These are phyloP conservation scores for Friedmanniomyces endolithicus DNA, from an alignment of 495 filamentous ascomycete species.

Conservation along the genomic window DNA sequence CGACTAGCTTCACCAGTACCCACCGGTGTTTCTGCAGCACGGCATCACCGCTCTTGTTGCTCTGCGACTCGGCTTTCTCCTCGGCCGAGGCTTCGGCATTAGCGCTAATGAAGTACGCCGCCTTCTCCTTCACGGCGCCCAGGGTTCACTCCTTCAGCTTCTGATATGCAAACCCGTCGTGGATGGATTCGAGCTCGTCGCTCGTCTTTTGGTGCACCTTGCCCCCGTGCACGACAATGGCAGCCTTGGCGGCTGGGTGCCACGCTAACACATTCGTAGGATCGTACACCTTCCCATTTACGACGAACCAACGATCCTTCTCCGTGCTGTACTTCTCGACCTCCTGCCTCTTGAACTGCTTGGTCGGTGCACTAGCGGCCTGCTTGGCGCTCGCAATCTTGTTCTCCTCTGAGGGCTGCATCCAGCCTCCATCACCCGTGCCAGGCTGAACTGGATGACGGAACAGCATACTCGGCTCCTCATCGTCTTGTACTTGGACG, in stretches of 20 bases:
- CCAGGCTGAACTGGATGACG: slow-evolving; percentile 17
- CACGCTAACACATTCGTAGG: slow-evolving; percentile 23
- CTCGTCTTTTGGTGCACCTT: slow-evolving; percentile 23
- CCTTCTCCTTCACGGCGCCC: slow-evolving; percentile 29
- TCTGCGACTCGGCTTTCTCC: slow-evolving; percentile 6
- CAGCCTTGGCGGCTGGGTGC: slow-evolving; percentile 26
- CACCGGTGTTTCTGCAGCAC: slow-evolving; percentile 16
- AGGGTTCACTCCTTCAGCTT: slow-evolving; percentile 30
- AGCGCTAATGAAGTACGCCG: slow-evolving; percentile 25
- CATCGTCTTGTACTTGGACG: too few relatives aligned
- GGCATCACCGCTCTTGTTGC: neutral
- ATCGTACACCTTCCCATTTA: slow-evolving; percentile 25
- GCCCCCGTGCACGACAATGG: slow-evolving; percentile 27
- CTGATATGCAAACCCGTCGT: slow-evolving; percentile 28
- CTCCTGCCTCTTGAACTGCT: slow-evolving; percentile 25
- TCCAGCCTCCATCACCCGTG: slow-evolving; percentile 14
- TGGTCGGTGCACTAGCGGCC: slow-evolving; percentile 18
- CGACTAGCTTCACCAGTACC: slow-evolving; percentile 19
- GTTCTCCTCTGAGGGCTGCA: slow-evolving; percentile 18
- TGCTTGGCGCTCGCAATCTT: slow-evolving; percentile 20
- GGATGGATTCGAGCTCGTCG: slow-evolving; percentile 27
- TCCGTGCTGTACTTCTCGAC: slow-evolving; percentile 16
- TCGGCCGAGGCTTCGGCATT: slow-evolving; percentile 18
- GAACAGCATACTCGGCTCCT: slow-evolving; percentile 7
- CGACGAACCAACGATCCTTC: slow-evolving; percentile 24